Evolutionary conservation across 768 basidiomycete genomes (phyloP), one percentile per base, ranked within the genome.

Genomic region (Jaapia argillacea): DNA sequence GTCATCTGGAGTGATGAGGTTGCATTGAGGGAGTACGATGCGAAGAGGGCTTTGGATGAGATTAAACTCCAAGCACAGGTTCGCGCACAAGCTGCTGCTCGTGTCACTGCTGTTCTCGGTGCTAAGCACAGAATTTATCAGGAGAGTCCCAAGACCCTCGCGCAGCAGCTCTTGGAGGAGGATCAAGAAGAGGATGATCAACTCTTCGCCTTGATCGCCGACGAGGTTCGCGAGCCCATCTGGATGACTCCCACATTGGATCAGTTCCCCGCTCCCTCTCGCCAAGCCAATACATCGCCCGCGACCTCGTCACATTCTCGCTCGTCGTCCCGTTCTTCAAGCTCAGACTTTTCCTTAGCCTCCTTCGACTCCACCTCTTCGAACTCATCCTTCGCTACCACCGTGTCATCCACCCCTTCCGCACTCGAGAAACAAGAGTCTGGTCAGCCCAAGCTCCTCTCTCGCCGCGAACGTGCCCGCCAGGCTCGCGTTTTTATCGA

Each of bases 401-500:
- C 63, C 2, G 65, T 74, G 43, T 58, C 67, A 24, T 67, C 61
- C 45, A 65, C 69, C 31, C 52, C 58, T 22, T 60, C 66, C 53
- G 42, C 54, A 37, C 54, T 54, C 40, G 56, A 55, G 41, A 48
- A 57, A 36, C 62, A 66, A 42, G n/a, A n/a, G n/a, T 53, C 54
- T 3, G 31, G n/a, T 1, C 49, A 45, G 37, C 52, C 55, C 50
- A 74, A 73, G 56, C 69, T 74, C 28, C 10, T 33, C 44, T 82
- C 81, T 20, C 79, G 81, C 43, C 75, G 83, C 47, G 84, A 86
- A 59, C 73, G 71, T 40, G 74, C 75, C 6, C 72, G 79, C 49
- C 79, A 81, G 58, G 73, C 74, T 20, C 77, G 76, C 49, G 81
- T 88, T 51, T 86, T 72, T 56, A 61, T 89, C 43, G 86, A 89